phyloP scores from a whole-genome alignment of 2,329 filamentous ascomycete species.

The Fusarium staphyleae region DNA sequence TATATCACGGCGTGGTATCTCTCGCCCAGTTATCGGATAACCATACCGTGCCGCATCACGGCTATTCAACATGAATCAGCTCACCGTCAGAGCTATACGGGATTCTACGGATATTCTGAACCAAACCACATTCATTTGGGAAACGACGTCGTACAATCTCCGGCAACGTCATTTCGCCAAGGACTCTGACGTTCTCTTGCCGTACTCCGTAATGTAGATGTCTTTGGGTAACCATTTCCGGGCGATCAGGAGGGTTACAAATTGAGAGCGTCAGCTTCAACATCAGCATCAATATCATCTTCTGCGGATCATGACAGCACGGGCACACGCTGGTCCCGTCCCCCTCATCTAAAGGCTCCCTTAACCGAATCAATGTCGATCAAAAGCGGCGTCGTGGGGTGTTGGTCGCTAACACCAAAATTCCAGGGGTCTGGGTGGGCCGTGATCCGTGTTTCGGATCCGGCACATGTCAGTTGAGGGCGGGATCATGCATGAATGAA shows the following conservation, averaged over 20 bases:
- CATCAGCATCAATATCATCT: neutral
- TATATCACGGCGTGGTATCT: constrained; percentile 21
- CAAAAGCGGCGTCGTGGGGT: constrained; percentile 6
- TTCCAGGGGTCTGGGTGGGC: constrained; percentile 32
- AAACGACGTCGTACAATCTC: constrained; percentile 3
- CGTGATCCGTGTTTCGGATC: constrained; percentile 24
- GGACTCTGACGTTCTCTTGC: neutral
- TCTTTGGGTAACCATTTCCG: neutral
- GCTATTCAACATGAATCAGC: constrained; percentile 8
- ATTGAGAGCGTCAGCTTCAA: neutral
- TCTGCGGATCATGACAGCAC: constrained; percentile 1
- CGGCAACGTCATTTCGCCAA: neutral
- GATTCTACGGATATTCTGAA: constrained; percentile 1
- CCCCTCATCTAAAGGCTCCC: neutral
- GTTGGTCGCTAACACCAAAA: neutral
- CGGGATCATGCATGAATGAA: neutral
- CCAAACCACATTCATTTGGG: neutral
- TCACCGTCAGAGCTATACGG: neutral
- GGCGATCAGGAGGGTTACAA: constrained; percentile 9
- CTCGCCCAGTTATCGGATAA: constrained; percentile 16
- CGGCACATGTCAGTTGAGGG: constrained; percentile 1
- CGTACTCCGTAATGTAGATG: no score
- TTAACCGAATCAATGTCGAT: constrained; percentile 9
- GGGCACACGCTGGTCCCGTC: neutral
- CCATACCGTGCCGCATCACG: constrained; percentile 12